Evolutionary conservation across 257 asterid species (phyloP), one percentile per base, ranked within the genome.

Genomic region (Salvia hispanica): DNA sequence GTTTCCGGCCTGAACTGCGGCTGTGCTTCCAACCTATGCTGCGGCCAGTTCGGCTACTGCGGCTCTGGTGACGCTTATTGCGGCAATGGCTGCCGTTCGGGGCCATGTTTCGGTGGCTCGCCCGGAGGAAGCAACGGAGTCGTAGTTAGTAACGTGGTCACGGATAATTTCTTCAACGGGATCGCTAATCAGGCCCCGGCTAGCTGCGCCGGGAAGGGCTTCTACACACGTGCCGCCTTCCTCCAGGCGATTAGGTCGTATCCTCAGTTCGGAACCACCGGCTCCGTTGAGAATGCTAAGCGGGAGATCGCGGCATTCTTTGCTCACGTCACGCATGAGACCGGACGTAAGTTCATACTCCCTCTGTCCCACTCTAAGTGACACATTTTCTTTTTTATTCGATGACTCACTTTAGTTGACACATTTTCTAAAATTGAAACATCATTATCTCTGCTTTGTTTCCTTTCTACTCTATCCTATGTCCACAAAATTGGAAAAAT

Each of bases 221-320:
- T 84, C 72, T 84, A 72, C 44, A 74, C 86, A 9, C 80, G 89
- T 48, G n/a, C 31, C 2, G 31, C 31, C 31, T 25, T 25, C 31
- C 31, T 25, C 31, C 31, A 25, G 31, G 86, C 89, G 42, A 37
- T 68, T 7, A 21, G 62, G 6, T 79, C 70, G 8, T 84, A 79
- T 68, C 60, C 68, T 6, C 56, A 16, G 34, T 84, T 84, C 6
- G 89, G 83, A 2, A 69, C 72, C 0, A 69, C 13, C 0, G 80
- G 71, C 4, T 62, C 81, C 1, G 3, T 61, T 1, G 86, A 84
- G 15, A 83, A 76, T 7, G 64, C 84, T 6, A 84, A 67, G 76
- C 86, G 85, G 2, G 89, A 84, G 74, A 79, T 81, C 5, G 89
- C 89, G 0, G 85, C 89, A 6, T 84, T 79, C 72, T 81, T 84